phyloP scores from a whole-genome alignment of 2,329 filamentous ascomycete species.

The Cladophialophora bantiana region DNA sequence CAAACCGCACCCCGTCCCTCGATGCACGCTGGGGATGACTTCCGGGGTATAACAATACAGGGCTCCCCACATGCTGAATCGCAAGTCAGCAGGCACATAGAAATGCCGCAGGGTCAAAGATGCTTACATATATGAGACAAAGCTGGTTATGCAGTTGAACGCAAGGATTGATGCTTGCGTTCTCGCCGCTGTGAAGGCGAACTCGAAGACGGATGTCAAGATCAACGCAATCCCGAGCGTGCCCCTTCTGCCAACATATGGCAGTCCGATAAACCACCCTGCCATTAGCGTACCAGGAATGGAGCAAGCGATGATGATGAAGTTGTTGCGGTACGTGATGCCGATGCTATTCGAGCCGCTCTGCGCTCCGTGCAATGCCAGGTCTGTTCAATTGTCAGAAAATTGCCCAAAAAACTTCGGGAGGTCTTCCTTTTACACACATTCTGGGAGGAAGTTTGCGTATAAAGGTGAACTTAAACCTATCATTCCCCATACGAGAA shows the following conservation, averaged over 20 bases:
- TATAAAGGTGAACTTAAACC: constrained; percentile 75
- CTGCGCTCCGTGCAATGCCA: constrained; percentile 66
- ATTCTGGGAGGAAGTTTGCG: constrained; percentile 69
- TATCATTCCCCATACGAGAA: constrained; percentile 76
- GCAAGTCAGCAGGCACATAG: not conserved
- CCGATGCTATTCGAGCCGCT: constrained; percentile 73
- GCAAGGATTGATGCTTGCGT: constrained; percentile 69
- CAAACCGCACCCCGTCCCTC: constrained; percentile 76
- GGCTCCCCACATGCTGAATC: constrained; percentile 57
- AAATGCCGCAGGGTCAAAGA: constrained; percentile 53
- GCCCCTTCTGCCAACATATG: constrained; percentile 71
- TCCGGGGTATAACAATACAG: constrained; percentile 80
- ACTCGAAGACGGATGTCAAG: constrained; percentile 71
- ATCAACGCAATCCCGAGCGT: constrained; percentile 69
- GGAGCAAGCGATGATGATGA: constrained; percentile 70
- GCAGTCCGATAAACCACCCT: constrained; percentile 67
- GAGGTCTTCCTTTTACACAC: not conserved
- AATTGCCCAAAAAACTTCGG: not conserved
- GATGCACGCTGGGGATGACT: constrained; percentile 68
- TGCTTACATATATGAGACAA: constrained; percentile 65
- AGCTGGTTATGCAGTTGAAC: constrained; percentile 72
- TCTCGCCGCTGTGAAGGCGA: constrained; percentile 73
- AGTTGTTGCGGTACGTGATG: constrained; percentile 76
- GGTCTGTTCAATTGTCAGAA: constrained; percentile 1
- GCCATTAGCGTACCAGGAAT: constrained; percentile 75